Evolutionary conservation across 257 asterid genomes (phyloP), one percentile per base, ranked within the genome.

Genomic region (Lithospermum erythrorhizon): DNA sequence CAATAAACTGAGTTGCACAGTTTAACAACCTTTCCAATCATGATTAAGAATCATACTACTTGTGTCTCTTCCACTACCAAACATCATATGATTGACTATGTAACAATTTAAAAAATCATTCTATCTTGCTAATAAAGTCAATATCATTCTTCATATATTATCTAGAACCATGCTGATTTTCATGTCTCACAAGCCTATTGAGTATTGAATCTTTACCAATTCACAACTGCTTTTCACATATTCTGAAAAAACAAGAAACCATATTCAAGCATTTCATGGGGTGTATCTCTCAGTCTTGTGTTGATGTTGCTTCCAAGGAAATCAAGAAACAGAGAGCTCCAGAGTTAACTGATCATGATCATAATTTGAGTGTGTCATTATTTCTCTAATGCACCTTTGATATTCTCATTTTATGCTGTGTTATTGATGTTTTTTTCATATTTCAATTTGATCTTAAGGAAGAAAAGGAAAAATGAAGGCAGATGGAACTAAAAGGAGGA

Each of bases 41-140:
- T n/a, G n/a, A n/a, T n/a, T n/a, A n/a, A n/a, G 18, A 32, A 22
- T 55, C 21, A 63, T 17, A 25, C 58, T 25, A 25, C 54, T 58
- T 30, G 37, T 47, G 29, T 72, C 19, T 55, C 13, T 54, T 53
- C 21, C 27, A 29, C 68, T 53, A 7, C 57, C 67, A 37, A 16
- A 67, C 65, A 22, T 41, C 47, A 51, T 20, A 58, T 66, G 61
- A 63, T 55, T 57, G 30, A 24, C 69, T 65, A 53, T 62, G 63
- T 61, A 27, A 19, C 53, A 15, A 21, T 51, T 27, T 27, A 27
- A 6, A 32, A 69, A 72, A 76, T 72, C 64, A 76, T 76, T 69
- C 73, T 72, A 55, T 2, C 73, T 72, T 76, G 65, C 55, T 62
- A 23, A 57, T 35, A 41, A 76, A 72, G 69, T 61, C 69, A 62